These are phyloP conservation scores for Verticillium isaacii DNA, from an alignment of 2,329 filamentous ascomycete species.

Conservation along the genomic window DNA sequence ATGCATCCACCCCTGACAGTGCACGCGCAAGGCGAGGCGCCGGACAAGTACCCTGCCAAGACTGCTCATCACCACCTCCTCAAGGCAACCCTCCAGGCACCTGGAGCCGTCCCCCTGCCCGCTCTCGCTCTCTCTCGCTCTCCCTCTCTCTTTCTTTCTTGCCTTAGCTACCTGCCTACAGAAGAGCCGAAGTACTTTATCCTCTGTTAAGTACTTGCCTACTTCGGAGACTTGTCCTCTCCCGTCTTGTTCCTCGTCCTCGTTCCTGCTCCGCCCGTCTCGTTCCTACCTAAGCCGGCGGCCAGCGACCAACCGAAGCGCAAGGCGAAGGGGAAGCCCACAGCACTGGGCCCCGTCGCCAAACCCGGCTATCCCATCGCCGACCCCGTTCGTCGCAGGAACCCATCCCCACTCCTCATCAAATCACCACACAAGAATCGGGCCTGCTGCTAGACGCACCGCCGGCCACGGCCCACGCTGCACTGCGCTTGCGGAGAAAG, in stretches of 20 bases:
- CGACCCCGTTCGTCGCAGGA: neutral
- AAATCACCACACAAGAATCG: neutral
- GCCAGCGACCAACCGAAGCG: neutral
- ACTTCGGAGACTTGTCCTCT: neutral
- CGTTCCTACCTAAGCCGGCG: neutral
- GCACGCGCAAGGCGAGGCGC: neutral
- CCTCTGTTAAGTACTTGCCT: neutral
- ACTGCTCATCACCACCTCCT: neutral
- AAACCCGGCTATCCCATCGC: neutral
- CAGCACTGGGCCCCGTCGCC: neutral
- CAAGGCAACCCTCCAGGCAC: neutral
- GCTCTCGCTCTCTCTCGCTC: neutral
- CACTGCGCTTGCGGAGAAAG: neutral
- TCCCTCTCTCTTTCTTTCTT: neutral
- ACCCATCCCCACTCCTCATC: neutral
- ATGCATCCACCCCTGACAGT: neutral
- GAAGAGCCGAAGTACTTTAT: neutral
- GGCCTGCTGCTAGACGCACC: neutral
- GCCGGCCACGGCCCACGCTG: neutral
- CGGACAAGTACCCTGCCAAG: neutral
- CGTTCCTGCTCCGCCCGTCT: constrained; percentile 11
- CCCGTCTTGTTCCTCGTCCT: constrained; percentile 17
- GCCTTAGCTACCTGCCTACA: neutral
- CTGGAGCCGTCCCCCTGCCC: neutral
- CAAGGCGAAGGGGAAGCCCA: neutral